These are phyloP conservation scores for Knoxia roxburghii DNA, from an alignment of 257 asterid species.

Conservation along the genomic window DNA sequence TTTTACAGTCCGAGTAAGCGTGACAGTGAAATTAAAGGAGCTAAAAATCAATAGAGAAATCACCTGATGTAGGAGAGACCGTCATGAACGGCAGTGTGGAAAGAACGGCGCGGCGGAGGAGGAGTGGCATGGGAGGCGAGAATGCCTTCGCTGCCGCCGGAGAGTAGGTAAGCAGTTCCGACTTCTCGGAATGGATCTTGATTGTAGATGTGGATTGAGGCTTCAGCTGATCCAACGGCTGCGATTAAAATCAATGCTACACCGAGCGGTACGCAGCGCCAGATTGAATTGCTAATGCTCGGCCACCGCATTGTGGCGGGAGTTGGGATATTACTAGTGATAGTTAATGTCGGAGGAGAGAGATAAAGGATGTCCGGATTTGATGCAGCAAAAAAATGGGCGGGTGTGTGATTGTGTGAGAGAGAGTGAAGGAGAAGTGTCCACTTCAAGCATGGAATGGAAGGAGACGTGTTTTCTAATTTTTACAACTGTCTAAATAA, in stretches of 20 bases:
- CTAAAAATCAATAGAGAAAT: neutral
- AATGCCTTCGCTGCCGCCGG: slow-evolving; percentile 98
- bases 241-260: slow-evolving; percentile 21
- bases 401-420: neutral
- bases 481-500: neutral
- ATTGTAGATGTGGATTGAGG: slow-evolving; percentile 78
- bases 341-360: slow-evolving; percentile 26
- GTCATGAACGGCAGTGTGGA: slow-evolving; percentile 28
- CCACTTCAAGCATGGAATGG: neutral
- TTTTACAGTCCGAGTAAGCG: too few species aligned
- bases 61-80: slow-evolving; percentile 87
- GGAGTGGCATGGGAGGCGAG: slow-evolving; percentile 29
- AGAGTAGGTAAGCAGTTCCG: slow-evolving; percentile 82
- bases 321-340: slow-evolving; percentile 4
- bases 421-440: neutral
- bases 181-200: slow-evolving; percentile 91
- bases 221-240: slow-evolving; percentile 52
- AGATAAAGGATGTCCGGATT: slow-evolving; percentile 34
- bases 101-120: slow-evolving; percentile 31
- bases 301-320: slow-evolving; percentile 49
- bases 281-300: slow-evolving; percentile 33
- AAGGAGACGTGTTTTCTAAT: slow-evolving; percentile 5
- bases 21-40: too few species aligned
- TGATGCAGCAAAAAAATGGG: neutral
- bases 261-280: slow-evolving; percentile 9